Percentiles rank a stretch among this genome's conserved stretches.
phyloP scores from a whole-genome alignment of 2,329 filamentous ascomycete genomes.

The Pseudogymnoascus sp. region DNA sequence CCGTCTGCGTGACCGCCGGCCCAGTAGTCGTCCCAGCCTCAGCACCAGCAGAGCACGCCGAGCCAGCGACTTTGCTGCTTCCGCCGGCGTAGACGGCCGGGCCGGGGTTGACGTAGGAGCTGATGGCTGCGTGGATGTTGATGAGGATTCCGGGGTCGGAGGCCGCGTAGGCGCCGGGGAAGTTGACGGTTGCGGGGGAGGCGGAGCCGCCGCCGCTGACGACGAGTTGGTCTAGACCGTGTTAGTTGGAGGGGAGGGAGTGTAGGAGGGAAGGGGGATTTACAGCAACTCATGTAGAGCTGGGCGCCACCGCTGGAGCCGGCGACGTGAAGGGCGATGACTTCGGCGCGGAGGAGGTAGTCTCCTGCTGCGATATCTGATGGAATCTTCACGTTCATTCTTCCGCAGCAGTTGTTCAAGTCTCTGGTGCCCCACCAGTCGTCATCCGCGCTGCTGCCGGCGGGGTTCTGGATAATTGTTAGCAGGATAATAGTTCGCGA shows the following conservation, averaged over 20 bases:
- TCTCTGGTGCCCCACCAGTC: not conserved
- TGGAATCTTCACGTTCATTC: constrained; percentile 21
- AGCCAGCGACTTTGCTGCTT: constrained; percentile 13
- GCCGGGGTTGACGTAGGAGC: constrained; percentile 31
- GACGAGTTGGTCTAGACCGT: constrained; percentile 35
- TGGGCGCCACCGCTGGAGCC: constrained; percentile 30
- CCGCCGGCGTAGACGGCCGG: constrained; percentile 25
- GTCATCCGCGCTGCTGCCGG: not conserved
- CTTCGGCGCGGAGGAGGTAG: constrained; percentile 17
- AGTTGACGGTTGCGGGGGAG: constrained; percentile 33
- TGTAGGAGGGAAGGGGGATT: constrained; percentile 20
- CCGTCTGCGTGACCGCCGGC: not conserved
- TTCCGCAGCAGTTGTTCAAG: constrained; percentile 28
- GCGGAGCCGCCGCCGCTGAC: constrained; percentile 35
- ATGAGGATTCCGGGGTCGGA: constrained; percentile 12
- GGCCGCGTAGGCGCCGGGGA: constrained; percentile 12
- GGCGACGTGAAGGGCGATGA: constrained; percentile 28
- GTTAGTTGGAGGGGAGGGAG: constrained; percentile 36
- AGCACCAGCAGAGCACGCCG: constrained; percentile 11
- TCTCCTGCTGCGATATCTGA: constrained; percentile 4
- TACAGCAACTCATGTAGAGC: constrained; percentile 38
- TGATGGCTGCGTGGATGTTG: constrained; percentile 23
- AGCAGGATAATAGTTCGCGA: not conserved
- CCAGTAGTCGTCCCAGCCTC: constrained; percentile 13
- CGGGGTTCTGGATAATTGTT: not conserved